Evolutionary conservation across 73 alveolate genomes (phyloP).

Genomic region (Stentor coeruleus): DNA sequence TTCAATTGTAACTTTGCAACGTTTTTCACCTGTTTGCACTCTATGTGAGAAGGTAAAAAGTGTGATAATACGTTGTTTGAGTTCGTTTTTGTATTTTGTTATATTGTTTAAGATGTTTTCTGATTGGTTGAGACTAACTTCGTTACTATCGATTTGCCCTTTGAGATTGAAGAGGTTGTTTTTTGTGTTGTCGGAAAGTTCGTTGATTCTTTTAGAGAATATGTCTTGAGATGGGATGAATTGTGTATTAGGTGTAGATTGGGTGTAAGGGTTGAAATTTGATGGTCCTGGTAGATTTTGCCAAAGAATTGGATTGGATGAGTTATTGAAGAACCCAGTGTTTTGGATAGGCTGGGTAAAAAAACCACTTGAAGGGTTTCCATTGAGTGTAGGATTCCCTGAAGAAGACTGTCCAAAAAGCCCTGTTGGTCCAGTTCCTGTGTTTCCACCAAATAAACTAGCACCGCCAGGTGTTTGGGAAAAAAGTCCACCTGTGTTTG

Average conservation of each 20-base stretch:
- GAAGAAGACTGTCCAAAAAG: not conserved
- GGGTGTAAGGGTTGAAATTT: not conserved
- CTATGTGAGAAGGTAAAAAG: not conserved
- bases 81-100: not conserved
- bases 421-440: not conserved
- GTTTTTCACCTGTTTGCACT: not conserved
- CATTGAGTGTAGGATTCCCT: not conserved
- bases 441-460: not conserved
- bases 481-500: no score
- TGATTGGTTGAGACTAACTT: not conserved
- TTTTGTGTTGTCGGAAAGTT: not conserved
- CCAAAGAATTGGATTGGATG: not conserved
- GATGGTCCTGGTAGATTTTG: not conserved
- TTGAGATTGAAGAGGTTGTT: not conserved
- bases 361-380: not conserved
- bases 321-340: not conserved
- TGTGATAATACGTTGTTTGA: not conserved
- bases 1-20: not conserved
- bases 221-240: not conserved
- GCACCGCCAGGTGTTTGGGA: no score
- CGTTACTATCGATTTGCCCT: constrained; percentile 5
- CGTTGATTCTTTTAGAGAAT: no score
- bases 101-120: not conserved
- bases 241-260: not conserved
- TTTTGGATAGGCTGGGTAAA: not conserved